Percentiles rank a stretch among this genome's conserved stretches.
Conservation (phyloP, 169 alveolate genomes). For the Eimeria acervulina region DNA sequence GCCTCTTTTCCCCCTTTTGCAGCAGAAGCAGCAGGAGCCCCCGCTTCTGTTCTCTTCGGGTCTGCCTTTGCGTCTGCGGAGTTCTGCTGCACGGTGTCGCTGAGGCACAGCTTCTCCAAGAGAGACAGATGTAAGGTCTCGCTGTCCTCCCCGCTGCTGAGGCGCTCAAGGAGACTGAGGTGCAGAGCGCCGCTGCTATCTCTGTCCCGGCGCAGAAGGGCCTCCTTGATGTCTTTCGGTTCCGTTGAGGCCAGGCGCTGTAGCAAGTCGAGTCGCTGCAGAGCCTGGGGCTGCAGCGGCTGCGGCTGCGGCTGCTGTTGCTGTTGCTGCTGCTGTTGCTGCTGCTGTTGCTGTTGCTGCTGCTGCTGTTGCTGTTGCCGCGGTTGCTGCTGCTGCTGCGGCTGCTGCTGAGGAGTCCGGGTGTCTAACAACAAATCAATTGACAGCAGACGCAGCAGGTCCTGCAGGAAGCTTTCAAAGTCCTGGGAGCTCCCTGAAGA, state of each 20-base stretch:
- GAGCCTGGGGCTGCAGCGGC: slow-evolving; percentile 38
- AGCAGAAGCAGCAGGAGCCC: neutral
- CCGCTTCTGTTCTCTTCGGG: neutral
- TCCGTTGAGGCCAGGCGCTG: slow-evolving; percentile 67
- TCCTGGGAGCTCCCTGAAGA: slow-evolving; percentile 39
- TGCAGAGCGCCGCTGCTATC: slow-evolving; percentile 42
- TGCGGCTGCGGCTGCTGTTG: slow-evolving; percentile 22
- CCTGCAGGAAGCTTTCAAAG: slow-evolving; percentile 34
- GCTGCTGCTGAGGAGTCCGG: neutral
- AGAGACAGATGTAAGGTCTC: slow-evolving; percentile 59
- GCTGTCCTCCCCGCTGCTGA: slow-evolving; percentile 58
- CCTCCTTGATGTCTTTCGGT: slow-evolving; percentile 63
- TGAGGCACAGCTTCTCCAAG: slow-evolving; percentile 1
- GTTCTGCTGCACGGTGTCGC: neutral
- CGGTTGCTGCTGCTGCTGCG: slow-evolving; percentile 46
- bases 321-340: slow-evolving; percentile 8
- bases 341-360: slow-evolving; percentile 42
- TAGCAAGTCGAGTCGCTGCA: slow-evolving; percentile 63
- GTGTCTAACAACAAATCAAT: neutral
- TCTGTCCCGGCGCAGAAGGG: slow-evolving; percentile 33
- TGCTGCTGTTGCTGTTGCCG: neutral
- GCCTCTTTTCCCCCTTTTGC: neutral
- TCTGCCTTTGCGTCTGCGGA: neutral
- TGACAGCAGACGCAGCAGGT: slow-evolving; percentile 58
- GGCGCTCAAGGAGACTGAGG: slow-evolving; percentile 60